Evolutionary conservation across 768 basidiomycete genomes (phyloP), one percentile per base, ranked within the genome.

Genomic region (Phanerochaete sordida): DNA sequence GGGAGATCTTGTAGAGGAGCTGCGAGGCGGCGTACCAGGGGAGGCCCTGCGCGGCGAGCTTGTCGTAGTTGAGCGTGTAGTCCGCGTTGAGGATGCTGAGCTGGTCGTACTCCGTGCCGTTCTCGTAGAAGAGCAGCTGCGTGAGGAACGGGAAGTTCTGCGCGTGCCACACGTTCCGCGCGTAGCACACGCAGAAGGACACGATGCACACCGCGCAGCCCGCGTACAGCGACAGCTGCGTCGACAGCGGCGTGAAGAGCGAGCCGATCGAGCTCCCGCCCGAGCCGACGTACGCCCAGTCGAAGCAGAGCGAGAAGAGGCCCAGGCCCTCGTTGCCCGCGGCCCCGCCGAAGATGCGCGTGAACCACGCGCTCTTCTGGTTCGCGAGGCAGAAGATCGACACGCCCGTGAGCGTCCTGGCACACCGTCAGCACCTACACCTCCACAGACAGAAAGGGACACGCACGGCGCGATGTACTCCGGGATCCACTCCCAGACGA

Each of bases 251-350:
- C 7, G 63, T 69, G 62, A 68, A 69, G 12, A 77, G 69, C 24
- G 76, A 76, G 13, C 79, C 77, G 54, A 81, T 73, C 2, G 78
- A 75, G 15, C 76, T 75, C 16, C 77, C 78, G 21, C 77, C 78
- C 49, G 76, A 72, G 21, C 74, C 80, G 54, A 80, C 75, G 62
- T 81, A 81, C 59, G 82, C 81, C 84, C 85, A 86, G 60, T 87
- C 85, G 8, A 86, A 70, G 58, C 75, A 83, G 12, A 86, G 62
- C 0, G 84, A 77, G 49, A 86, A 79, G 48, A 81, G 67, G 11
- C 85, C 85, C 9, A 86, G 75, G 0, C 84, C 84, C 64, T 85
- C 84, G 59, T 86, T 85, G 37, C 84, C 84, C 31, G 82, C 79
- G 39, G 79, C 82, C 43, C 85, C 85, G 54, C 85, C 85, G 64